Evolutionary conservation across 208 protist species (phyloP).

Genomic region (Leishmania lainsoni): DNA sequence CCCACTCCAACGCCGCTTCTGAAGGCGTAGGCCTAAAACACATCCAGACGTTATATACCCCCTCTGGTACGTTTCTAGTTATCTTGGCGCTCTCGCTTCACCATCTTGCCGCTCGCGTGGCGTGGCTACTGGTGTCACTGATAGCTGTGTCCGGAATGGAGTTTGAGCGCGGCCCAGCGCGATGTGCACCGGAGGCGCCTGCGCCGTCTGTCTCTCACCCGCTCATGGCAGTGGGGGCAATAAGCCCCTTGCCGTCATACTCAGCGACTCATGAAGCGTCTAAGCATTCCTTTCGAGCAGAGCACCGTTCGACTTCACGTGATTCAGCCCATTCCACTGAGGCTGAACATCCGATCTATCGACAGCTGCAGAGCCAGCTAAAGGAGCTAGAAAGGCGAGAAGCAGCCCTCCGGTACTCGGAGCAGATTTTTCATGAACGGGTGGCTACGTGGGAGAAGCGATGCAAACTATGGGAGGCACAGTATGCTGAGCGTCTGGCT

Average conservation of each 20-base stretch:
- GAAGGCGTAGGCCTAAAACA: background rate
- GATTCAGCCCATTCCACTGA: background rate
- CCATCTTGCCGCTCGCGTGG: background rate
- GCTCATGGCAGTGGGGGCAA: background rate
- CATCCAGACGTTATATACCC: background rate
- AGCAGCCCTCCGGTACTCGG: background rate
- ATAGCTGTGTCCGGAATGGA: slow-evolving; percentile 3
- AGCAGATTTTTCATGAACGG: background rate
- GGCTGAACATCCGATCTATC: too few species aligned
- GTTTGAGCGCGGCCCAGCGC: slow-evolving; percentile 15
- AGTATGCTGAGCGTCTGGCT: slow-evolving; percentile 10
- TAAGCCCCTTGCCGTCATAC: background rate
- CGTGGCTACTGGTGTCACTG: background rate
- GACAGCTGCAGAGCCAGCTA: background rate
- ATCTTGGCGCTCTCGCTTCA: background rate
- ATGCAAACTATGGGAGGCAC: slow-evolving; percentile 14
- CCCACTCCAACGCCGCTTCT: background rate
- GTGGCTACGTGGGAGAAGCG: slow-evolving; percentile 19
- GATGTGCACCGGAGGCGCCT: slow-evolving; percentile 8
- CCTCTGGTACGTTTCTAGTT: background rate
- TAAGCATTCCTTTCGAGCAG: background rate
- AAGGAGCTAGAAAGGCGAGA: background rate
- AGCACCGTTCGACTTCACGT: too few species aligned
- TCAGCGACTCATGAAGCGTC: background rate
- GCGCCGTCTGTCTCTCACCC: background rate